Base-by-base conservation (phyloP, 2,329 filamentous ascomycete genomes). In the Rhynchosporium graminicola region DNA sequence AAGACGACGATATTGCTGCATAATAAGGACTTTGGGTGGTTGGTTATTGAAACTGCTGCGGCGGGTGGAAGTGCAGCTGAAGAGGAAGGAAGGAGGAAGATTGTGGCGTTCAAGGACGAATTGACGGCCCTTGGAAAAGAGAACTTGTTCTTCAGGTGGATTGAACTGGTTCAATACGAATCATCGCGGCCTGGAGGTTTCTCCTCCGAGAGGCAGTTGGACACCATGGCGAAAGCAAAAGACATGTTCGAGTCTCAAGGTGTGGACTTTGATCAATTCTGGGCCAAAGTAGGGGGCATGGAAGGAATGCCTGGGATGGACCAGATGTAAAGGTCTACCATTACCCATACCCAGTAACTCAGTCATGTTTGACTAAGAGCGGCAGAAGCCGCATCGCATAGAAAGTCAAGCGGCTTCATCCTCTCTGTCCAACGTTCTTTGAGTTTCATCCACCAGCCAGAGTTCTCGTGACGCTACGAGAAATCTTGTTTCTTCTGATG, bases 161-260 rank as follows among this genome's bases (percentile, higher is more conserved):
- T 97, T 55, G 93, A 97, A 78, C 83, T 96, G 72, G 87, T 97
- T 56, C 92, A 97, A 77, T 96, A 87, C 71, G 92, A 97, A 77
- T 88, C 90, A 47, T 88, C 87, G 42, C 83, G 84, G 68, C 90
- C 92, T 0, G 91, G 88, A 20, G 91, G 90, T 0, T 96, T 96
- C 72, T 90, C 88, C 1, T 78, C 82, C 0, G 89, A 92, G 73
- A 83, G 86, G 71, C 92, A 96, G 76, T 80, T 84, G 61, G 83
- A 80, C 48, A 88, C 90, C 1, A 91, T 91, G 63, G 78, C 85
- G 66, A 87, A 92, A 76, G 90, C 93, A 56, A 85, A 88, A 70
- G 83, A 86, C 45, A 79, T 95, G 73, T 96, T 97, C 73, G 81
- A 87, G 65, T 81, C 82, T 50, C 83, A 93, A 56, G 87, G 85